Evolutionary conservation across 331 rosid genomes (phyloP), one percentile per base, ranked within the genome.

Genomic region (Quercus lobata): DNA sequence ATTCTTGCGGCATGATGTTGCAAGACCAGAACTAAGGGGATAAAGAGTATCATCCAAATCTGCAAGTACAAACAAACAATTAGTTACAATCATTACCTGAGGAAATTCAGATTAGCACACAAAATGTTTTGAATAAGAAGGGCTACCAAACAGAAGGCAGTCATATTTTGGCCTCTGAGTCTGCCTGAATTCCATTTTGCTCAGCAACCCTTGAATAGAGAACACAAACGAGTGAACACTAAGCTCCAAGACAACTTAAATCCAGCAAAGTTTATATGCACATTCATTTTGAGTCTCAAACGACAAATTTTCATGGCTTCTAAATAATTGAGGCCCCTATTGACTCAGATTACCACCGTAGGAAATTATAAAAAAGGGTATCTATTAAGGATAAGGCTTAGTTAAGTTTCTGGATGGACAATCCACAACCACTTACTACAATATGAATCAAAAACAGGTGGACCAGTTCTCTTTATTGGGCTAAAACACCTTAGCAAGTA

Each of bases 41-140:
- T 91, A 95, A 60, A 95, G 89, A 72, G 97, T 93, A 46, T 95
- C 99, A 88, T 95, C 99, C 10, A 95, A 89, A 87, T 95, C 97
- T 95, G 91, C 86, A 85, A 12, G 41, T 72, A 24, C 19, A 49
- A 25, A 49, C 22, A 24, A 30, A 66, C 30, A 24, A 30, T 66
- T 21, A 46, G 21, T 34, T 72, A 58, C 30, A 75, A 46, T 57
- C 80, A 61, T 15, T 68, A 29, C 63, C 71, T 17, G 14, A 78
- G 75, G 54, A 15, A 66, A 79, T 82, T 78, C 54, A 58, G 55
- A 80, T 62, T 24, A 34, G 49, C 7, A 27, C 44, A 6, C 12
- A 78, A 53, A 69, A 27, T 66, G 56, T 71, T 29, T 1, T 0
- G 29, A 15, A 54, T 16, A 63, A 44, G 27, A 69, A 58, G 61